phyloP scores from a whole-genome alignment of 2,329 filamentous ascomycete genomes.

The Xylaria digitata region DNA sequence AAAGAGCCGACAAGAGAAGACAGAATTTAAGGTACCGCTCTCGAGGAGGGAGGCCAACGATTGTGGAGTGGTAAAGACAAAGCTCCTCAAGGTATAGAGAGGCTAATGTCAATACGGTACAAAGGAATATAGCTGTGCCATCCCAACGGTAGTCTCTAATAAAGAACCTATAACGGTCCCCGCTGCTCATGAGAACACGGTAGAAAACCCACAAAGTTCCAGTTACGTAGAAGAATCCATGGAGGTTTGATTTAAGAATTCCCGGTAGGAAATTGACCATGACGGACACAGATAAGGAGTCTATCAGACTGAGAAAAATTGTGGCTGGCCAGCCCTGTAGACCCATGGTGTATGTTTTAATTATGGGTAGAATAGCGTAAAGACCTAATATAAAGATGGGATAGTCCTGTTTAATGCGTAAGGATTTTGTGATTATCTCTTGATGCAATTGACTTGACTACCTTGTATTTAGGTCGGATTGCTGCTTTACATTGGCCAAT shows the following conservation, averaged over 20 bases:
- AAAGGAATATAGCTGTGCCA: neutral
- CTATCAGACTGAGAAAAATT: no score
- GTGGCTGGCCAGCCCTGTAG: no score
- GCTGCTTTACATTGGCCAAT: neutral
- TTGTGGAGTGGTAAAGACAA: neutral
- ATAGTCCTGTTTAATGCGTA: neutral
- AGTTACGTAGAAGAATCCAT: neutral
- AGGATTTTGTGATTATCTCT: neutral
- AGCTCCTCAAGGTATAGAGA: conserved; percentile 7
- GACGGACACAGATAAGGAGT: no score
- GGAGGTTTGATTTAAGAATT: neutral
- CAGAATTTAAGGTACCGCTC: neutral
- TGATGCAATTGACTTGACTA: neutral
- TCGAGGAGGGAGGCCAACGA: neutral
- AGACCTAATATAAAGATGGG: no score
- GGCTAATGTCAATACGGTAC: neutral
- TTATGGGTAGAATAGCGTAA: no score
- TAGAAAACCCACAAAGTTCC: neutral
- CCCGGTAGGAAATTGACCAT: no score
- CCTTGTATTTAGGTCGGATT: neutral
- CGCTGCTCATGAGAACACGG: neutral
- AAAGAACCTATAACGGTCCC: conserved; percentile 10
- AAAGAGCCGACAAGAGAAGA: neutral
- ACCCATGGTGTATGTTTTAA: no score
- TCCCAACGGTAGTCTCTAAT: neutral